Percentiles rank a stretch among this genome's conserved stretches.
phyloP scores from a whole-genome alignment of 192 early-diverging fungal genomes.

The Backusella morwellensis region DNA sequence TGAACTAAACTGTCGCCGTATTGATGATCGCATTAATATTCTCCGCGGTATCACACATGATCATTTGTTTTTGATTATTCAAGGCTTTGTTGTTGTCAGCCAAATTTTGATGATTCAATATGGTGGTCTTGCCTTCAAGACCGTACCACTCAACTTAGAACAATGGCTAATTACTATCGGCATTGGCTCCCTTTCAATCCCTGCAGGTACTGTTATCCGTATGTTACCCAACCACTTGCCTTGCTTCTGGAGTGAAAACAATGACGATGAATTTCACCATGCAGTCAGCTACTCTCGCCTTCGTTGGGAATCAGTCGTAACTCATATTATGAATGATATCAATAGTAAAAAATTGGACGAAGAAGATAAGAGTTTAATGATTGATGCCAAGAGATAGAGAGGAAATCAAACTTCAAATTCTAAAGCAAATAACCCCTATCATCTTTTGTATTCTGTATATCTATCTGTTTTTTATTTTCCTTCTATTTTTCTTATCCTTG shows the following conservation, averaged over 20 bases:
- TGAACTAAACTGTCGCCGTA: conserved; percentile 87
- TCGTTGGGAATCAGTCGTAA: conserved; percentile 20
- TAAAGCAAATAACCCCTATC: background rate
- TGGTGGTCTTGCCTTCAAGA: conserved; percentile 87
- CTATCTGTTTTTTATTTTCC: background rate
- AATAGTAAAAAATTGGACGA: background rate
- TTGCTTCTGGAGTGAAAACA: conserved; percentile 22
- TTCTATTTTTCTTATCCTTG: no score
- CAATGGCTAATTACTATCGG: conserved; percentile 84
- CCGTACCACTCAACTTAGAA: conserved; percentile 52
- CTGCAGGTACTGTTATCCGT: conserved; percentile 67
- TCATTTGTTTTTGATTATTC: conserved; percentile 75
- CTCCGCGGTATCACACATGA: conserved; percentile 81
- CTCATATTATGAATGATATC: conserved; percentile 10
- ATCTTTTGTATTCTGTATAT: background rate
- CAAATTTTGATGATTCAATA: conserved; percentile 86
- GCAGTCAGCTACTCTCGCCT: conserved; percentile 22
- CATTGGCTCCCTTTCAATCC: conserved; percentile 77
- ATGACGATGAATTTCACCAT: conserved; percentile 40
- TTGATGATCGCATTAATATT: conserved; percentile 77
- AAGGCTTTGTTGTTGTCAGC: conserved; percentile 42
- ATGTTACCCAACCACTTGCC: conserved; percentile 54
- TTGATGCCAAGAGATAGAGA: background rate
- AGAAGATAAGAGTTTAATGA: background rate
- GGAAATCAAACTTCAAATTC: background rate